These are phyloP conservation scores for Yarrowia sp. DNA, from an alignment of 805 yeast species.

Conservation along the genomic window DNA sequence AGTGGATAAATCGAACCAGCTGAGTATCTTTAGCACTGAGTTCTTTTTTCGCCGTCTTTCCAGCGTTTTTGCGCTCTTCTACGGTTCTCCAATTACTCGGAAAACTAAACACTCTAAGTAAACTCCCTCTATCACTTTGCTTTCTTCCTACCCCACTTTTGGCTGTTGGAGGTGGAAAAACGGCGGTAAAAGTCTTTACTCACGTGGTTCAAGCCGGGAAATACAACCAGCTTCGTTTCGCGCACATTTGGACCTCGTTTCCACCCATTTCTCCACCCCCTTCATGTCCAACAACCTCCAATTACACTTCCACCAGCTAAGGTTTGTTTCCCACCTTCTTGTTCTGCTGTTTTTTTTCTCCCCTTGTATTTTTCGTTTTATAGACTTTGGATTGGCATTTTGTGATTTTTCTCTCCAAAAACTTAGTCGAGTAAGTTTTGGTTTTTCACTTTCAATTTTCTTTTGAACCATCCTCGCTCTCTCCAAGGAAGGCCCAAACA, in stretches of 20 bases:
- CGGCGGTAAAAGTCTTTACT: no score
- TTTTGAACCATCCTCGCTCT: background rate
- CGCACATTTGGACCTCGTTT: no score
- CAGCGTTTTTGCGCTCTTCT: background rate
- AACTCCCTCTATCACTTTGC: slow-evolving; percentile 20
- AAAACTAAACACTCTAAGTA: slow-evolving; percentile 9
- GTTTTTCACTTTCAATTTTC: background rate
- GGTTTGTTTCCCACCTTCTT: slow-evolving; percentile 21
- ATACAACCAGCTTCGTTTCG: no score
- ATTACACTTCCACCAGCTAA: background rate
- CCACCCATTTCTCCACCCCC: background rate
- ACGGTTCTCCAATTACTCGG: slow-evolving; percentile 3
- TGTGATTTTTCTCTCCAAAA: background rate
- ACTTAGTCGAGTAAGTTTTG: background rate
- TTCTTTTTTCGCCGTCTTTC: background rate
- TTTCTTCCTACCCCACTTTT: slow-evolving; percentile 35
- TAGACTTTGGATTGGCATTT: background rate
- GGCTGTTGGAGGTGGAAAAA: background rate
- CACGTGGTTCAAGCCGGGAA: no score
- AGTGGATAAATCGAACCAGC: background rate
- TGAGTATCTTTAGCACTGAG: background rate
- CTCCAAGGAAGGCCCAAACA: slow-evolving; percentile 18
- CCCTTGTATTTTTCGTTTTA: slow-evolving; percentile 10
- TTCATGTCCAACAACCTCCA: slow-evolving; percentile 4
- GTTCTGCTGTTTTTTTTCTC: slow-evolving; percentile 15